Evolutionary conservation across 2,329 filamentous ascomycete species (phyloP), one percentile per base, ranked within the genome.

Genomic region (Colletotrichum gigasporum): DNA sequence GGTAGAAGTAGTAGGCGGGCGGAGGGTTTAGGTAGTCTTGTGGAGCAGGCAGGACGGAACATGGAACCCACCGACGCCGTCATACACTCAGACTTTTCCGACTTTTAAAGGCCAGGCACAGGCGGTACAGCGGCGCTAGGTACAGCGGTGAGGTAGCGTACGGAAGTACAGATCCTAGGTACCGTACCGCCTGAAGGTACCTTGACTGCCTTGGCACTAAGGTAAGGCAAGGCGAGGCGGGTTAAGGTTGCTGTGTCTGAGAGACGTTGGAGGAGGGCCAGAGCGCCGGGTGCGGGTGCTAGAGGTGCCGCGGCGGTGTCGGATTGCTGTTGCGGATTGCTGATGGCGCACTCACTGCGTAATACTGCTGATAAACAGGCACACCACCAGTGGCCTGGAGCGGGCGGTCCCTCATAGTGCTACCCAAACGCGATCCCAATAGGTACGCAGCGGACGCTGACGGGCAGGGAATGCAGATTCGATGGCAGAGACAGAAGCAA

Each of bases 61-160:
- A 24, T 24, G 57, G n/a, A 62, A 55, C 62, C 57, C 47, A 62
- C 56, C 56, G 35, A 55, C 56, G 22, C 62, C 41, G 56, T 64
- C 62, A 62, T 54, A 35, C 55, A 41, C 35, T 37, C 18, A 24
- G 58, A 26, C 35, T 22, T 24, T 24, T 50, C 22, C 34, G 44
- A 28, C 44, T 54, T 32, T 48, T 42, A 18, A 60, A 47, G 24
- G 55, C 26, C 39, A 44, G 56, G 42, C 37, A 64, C 48, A 37
- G 16, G 10, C 28, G 5, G n/a, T 11, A 11, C 11, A 39, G 35
- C n/a, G 35, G 16, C 35, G 35, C 35, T 16, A 39, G 12, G 3
- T 8, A 20, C 35, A 8, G 18, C 35, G 8, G 16, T 39, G 9
- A 39, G 12, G 18, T 9, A 16, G 18, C 14, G 35, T 14, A 16